Evolutionary conservation across 371 early-diverging fungal species (phyloP).

Genomic region (Mucor piriformis): DNA sequence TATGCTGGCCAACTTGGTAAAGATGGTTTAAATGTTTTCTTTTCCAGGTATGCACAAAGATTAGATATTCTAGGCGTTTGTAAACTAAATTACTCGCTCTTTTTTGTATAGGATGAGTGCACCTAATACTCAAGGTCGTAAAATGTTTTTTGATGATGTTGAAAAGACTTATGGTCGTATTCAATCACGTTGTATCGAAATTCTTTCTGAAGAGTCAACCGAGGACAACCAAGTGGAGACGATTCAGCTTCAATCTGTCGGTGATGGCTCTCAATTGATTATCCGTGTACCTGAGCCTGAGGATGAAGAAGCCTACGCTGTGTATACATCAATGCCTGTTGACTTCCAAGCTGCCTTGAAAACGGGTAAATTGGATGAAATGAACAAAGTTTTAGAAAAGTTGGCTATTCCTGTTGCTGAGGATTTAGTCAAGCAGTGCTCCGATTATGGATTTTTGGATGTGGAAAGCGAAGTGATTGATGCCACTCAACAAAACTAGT

Average conservation of each 20-base stretch:
- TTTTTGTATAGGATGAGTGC: conserved; percentile 40
- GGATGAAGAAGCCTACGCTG: conserved; percentile 57
- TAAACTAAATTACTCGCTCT: not conserved
- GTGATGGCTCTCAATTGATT: conserved; percentile 63
- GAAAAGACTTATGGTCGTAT: conserved; percentile 82
- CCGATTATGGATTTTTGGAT: conserved; percentile 74
- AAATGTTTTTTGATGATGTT: conserved; percentile 86
- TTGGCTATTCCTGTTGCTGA: conserved; percentile 77
- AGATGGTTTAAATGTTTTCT: conserved; percentile 88
- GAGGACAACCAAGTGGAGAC: conserved; percentile 67
- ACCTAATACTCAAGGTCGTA: conserved; percentile 59
- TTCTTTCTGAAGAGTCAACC: conserved; percentile 60
- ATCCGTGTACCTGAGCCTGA: conserved; percentile 46
- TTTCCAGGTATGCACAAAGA: conserved; percentile 59
- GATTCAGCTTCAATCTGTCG: conserved; percentile 73
- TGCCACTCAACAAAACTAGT: conserved; percentile 30
- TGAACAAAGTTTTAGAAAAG: conserved; percentile 80
- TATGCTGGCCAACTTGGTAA: conserved; percentile 83
- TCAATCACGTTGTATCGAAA: conserved; percentile 71
- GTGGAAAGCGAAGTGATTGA: conserved; percentile 64
- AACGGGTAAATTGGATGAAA: conserved; percentile 74
- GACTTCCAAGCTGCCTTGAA: conserved; percentile 79
- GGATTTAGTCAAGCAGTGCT: conserved; percentile 69
- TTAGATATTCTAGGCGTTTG: not conserved
- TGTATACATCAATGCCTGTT: conserved; percentile 71